Evolutionary conservation across 495 filamentous ascomycete genomes (phyloP), one percentile per base, ranked within the genome.

Genomic region (Bathelium albidoporum): DNA sequence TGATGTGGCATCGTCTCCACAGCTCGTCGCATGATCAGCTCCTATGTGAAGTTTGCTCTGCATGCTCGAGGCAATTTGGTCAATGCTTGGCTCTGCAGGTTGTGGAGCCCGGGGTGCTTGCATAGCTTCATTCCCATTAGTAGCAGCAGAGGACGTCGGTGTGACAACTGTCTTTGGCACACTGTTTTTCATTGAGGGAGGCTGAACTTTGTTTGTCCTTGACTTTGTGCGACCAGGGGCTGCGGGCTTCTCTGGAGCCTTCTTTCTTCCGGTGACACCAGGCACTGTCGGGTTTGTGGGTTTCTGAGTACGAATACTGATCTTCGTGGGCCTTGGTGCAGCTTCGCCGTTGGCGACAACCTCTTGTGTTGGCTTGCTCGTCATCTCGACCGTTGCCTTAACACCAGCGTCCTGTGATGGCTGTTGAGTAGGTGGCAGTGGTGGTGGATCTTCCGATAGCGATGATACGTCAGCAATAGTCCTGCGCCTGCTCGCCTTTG

Each of bases 381-480:
- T 29, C 9, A 10, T 29, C 24, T 29, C 49, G 10, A 24, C 22
- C 49, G 26, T 55, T 20, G 49, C 22, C 20, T 55, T 12, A 28
- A 5, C 49, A 29, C 20, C 29, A 0, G 49, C 12, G 9, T 29
- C 0, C 22, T 26, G 24, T 5, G 49, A 1, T 16, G 49, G 49
- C 0, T 28, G 0, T 29, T 55, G 49, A 29, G 49, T 12, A 28
- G 49, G 7, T 28, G 24, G 12, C 4, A 24, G 2, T 29, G 20
- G 49, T 1, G 16, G 9, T 29, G 12, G 62, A 58, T 58, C 71
- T 62, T 24, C 59, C 39, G 20, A 68, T 66, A 62, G 43, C 45
- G 41, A 64, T 18, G 63, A 64, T 41, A 64, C 73, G 65, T 80
- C 81, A 52, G 83, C 85, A 45, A 91, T 83, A 0, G 89, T 92